Conservation (phyloP, 2,329 filamentous ascomycete species). For the Xylariaceae sp. region DNA sequence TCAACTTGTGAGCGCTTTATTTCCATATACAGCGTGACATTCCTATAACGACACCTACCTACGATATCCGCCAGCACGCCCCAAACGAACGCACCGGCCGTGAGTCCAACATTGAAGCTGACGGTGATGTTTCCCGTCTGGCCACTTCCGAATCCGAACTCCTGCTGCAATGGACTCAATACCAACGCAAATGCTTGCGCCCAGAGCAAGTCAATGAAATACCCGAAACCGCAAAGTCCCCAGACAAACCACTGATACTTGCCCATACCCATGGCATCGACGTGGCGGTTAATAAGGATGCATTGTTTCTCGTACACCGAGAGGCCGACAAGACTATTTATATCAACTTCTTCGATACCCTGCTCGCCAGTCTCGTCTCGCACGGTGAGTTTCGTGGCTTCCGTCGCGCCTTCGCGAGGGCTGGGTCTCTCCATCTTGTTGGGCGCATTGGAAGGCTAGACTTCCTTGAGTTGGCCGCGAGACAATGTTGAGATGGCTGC, state of each 20-base stretch:
- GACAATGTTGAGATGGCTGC: too few species aligned
- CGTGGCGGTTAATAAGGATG: conserved; percentile 71
- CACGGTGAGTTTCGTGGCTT: not conserved
- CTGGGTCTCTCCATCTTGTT: conserved; percentile 1
- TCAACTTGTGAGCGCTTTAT: not conserved
- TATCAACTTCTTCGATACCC: not conserved
- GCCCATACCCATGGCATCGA: conserved; percentile 82
- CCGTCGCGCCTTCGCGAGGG: not conserved
- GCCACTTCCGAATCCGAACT: conserved; percentile 63
- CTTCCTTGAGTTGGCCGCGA: not conserved
- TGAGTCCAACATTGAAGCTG: conserved; percentile 54
- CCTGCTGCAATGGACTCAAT: conserved; percentile 63
- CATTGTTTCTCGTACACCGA: conserved; percentile 42
- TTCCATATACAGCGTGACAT: not conserved
- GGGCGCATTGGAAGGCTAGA: not conserved
- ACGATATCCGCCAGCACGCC: conserved; percentile 24
- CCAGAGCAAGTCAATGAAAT: conserved; percentile 76
- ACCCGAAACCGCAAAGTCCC: conserved; percentile 71
- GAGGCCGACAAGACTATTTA: not conserved
- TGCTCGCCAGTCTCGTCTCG: not conserved
- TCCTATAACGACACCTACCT: conserved; percentile 1
- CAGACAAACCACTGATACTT: conserved; percentile 79
- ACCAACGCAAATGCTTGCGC: conserved; percentile 68
- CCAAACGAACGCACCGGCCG: conserved; percentile 43
- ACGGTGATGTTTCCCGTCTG: conserved; percentile 72